Evolutionary conservation across 768 basidiomycete species (phyloP).

Genomic region (Lanmaoa rubissima): DNA sequence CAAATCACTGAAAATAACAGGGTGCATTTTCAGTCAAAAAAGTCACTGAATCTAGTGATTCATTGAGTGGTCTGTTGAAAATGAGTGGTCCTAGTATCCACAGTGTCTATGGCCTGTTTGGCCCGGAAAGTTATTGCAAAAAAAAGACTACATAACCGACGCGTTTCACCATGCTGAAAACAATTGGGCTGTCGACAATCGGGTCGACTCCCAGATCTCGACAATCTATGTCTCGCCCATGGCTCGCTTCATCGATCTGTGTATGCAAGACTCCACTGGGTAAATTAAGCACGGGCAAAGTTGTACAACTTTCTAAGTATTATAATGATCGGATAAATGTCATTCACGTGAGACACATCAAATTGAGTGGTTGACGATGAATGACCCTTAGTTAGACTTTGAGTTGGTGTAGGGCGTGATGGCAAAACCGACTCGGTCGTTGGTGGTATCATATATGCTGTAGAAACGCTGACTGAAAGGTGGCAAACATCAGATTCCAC

Average conservation of each 20-base stretch:
- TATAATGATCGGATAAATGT: neutral
- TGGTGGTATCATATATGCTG: constrained; percentile 40
- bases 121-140: no score
- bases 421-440: constrained; percentile 41
- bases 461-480: constrained; percentile 40
- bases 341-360: neutral
- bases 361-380: neutral
- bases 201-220: no score
- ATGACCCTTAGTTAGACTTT: constrained; percentile 4
- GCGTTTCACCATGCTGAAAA: no score
- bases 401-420: constrained; percentile 33
- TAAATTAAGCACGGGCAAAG: no score
- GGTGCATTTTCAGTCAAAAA: neutral
- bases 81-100: neutral
- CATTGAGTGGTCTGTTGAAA: neutral
- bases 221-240: no score
- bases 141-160: no score
- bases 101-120: no score
- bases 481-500: neutral
- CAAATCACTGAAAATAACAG: neutral
- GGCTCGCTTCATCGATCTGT: no score
- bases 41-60: neutral
- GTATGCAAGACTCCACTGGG: no score
- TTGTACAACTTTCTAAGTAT: no score
- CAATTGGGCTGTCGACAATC: no score